Evolutionary conservation across 2,329 filamentous ascomycete species (phyloP), one percentile per base, ranked within the genome.

Genomic region (Alternaria arbusti): DNA sequence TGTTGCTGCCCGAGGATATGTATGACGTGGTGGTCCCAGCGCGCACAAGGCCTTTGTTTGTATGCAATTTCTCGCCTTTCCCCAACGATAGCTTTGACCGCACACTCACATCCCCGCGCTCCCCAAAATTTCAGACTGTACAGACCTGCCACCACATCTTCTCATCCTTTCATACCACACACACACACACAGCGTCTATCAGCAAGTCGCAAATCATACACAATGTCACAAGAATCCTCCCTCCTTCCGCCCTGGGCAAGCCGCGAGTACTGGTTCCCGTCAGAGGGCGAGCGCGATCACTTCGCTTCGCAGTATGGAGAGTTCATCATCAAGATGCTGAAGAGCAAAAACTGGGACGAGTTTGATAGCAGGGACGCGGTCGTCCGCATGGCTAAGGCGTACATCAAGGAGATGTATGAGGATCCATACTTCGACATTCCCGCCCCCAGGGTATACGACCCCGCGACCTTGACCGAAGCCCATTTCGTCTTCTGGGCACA

Each of bases 401-500:
- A 20, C 46, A 50, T 50, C n/a, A 17, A 50, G 11, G 25, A 26
- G 25, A 9, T 50, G 11, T 26, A 28, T 25, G n/a, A 50, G 46
- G 25, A 50, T 43, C n/a, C 20, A 36, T 4, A 23, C 28, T 8
- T 15, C 26, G 28, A 57, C 13, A 11, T 40, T 23, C 15, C 32
- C 32, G 32, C 32, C 32, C 32, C 32, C 32, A 36, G 32, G 32
- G 15, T 36, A 36, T 36, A 25, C 10, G 10, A 26, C 40, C 25
- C 40, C 9, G 10, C 7, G 26, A 45, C 43, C 26, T 46, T 45
- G 22, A 28, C 10, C 13, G 13, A 46, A 13, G 44, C 45, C 6
- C 46, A 57, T n/a, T 57, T 49, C 44, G 17, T 25, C 9, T 13
- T 57, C 54, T 57, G 20, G 54, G 44, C 44, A n/a, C 44, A 57